These are phyloP conservation scores for Colletotrichum tofieldiae DNA, from an alignment of 2,329 filamentous ascomycete genomes.

Conservation along the genomic window DNA sequence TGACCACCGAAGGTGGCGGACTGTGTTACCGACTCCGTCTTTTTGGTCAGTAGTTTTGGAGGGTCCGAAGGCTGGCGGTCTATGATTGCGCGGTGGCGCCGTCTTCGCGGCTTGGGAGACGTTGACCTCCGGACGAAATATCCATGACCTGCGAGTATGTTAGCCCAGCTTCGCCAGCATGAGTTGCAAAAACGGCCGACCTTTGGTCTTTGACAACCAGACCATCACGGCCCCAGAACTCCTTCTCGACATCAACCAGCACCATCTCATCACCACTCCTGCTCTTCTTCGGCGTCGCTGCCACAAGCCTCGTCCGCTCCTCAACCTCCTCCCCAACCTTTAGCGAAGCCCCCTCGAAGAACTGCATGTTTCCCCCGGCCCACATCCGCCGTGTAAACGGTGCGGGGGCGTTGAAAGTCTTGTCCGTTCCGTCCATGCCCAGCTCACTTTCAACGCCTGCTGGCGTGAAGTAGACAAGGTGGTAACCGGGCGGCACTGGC, in stretches of 20 bases:
- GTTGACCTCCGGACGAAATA: constrained; percentile 59
- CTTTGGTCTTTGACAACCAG: constrained; percentile 69
- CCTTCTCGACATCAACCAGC: constrained; percentile 75
- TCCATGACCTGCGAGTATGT: constrained; percentile 55
- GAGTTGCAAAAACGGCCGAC: constrained; percentile 46
- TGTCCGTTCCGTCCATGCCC: constrained; percentile 73
- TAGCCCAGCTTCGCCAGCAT: neutral
- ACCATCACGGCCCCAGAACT: constrained; percentile 67
- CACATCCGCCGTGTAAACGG: constrained; percentile 78
- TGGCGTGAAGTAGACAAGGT: constrained; percentile 76
- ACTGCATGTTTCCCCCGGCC: constrained; percentile 74
- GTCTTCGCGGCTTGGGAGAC: constrained; percentile 37
- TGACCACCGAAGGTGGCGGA: constrained; percentile 60
- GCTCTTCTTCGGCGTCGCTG: constrained; percentile 69
- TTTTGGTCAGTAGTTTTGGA: constrained; percentile 16
- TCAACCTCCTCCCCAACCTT: constrained; percentile 69
- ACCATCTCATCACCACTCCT: constrained; percentile 73
- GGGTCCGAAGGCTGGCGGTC: constrained; percentile 7
- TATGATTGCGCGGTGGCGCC: constrained; percentile 36
- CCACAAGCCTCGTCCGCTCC: constrained; percentile 70
- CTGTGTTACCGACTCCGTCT: constrained; percentile 37
- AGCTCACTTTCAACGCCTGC: constrained; percentile 68
- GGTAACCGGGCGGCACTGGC: constrained; percentile 71
- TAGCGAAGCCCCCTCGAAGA: constrained; percentile 56
- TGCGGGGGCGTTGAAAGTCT: constrained; percentile 70